Percentiles rank a stretch among this genome's conserved stretches.
Evolutionary conservation across 2,329 filamentous ascomycete species (phyloP).

Genomic region (Botryotinia globosa): DNA sequence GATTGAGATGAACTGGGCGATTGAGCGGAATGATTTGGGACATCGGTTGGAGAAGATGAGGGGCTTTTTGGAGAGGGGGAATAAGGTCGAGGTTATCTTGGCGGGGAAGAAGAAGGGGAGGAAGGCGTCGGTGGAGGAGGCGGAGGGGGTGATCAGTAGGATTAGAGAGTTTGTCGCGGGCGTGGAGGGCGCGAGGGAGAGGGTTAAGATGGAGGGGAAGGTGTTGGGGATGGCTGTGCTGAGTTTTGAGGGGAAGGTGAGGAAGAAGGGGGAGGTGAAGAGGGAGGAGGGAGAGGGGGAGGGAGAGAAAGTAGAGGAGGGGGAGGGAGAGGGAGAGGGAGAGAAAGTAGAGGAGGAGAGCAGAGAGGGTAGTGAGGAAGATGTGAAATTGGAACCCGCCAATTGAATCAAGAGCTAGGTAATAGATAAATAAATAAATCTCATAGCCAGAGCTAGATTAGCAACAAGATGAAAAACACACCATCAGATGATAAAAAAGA

Average conservation of each 20-base stretch:
- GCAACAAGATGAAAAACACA: not conserved
- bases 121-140: slow-evolving; percentile 59
- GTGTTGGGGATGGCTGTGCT: slow-evolving; percentile 44
- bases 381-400: not conserved
- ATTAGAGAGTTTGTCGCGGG: slow-evolving; percentile 44
- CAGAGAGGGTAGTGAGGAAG: not conserved
- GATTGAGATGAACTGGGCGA: slow-evolving; percentile 89
- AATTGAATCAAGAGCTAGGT: not conserved
- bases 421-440: too few species aligned
- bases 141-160: slow-evolving; percentile 52
- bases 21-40: slow-evolving; percentile 70
- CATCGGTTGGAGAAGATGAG: slow-evolving; percentile 66
- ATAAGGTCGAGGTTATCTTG: slow-evolving; percentile 70
- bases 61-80: slow-evolving; percentile 70
- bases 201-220: slow-evolving; percentile 46
- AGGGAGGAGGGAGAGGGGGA: slow-evolving; percentile 33
- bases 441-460: not conserved
- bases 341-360: not conserved
- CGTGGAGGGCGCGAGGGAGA: slow-evolving; percentile 44
- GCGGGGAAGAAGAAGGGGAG: slow-evolving; percentile 64
- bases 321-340: slow-evolving; percentile 33
- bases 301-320: not conserved
- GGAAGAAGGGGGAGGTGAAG: not conserved
- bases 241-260: slow-evolving; percentile 43
- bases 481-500: not conserved